Percentiles rank a stretch among this genome's conserved stretches.
These are phyloP conservation scores for Phlebopus sp. DNA, from an alignment of 1,284 basidiomycete species.

Conservation along the genomic window DNA sequence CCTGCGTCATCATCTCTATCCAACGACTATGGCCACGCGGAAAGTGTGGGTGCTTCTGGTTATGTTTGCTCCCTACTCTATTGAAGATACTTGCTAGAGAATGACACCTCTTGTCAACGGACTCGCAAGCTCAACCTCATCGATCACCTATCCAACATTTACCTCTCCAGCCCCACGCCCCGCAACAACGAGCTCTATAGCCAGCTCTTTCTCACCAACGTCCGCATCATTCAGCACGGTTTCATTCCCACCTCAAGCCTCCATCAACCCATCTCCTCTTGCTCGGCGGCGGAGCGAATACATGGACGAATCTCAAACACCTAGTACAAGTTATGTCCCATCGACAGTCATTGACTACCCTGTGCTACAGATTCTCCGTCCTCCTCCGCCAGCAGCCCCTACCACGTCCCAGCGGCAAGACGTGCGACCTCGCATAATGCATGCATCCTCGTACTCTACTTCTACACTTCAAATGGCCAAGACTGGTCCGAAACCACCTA, in stretches of 20 bases:
- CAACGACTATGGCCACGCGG: conserved; percentile 40
- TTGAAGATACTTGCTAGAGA: conserved; percentile 15
- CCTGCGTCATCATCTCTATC: conserved; percentile 41
- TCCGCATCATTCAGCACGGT: conserved; percentile 35
- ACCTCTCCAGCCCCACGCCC: conserved; percentile 29
- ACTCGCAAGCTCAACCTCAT: conserved; percentile 20
- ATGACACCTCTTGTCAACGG: conserved; percentile 32
- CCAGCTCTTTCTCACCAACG: conserved; percentile 23
- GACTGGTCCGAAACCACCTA: conserved; percentile 47
- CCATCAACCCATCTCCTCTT: conserved; percentile 66
- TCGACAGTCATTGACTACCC: conserved; percentile 78
- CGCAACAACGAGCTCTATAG: conserved; percentile 34
- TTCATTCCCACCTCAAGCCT: conserved; percentile 74
- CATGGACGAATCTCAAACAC: conserved; percentile 73
- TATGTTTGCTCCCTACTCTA: not conserved
- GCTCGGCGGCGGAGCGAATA: conserved; percentile 77
- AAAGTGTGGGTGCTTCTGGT: conserved; percentile 37
- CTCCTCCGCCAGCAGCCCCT: conserved; percentile 72
- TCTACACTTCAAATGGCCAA: conserved; percentile 15
- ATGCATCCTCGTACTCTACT: conserved; percentile 31
- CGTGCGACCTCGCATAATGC: conserved; percentile 49
- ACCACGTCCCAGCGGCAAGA: conserved; percentile 69
- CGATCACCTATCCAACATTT: conserved; percentile 48
- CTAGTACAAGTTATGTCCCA: conserved; percentile 50
- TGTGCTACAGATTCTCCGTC: conserved; percentile 66